Conservation (phyloP, 2,329 filamentous ascomycete species). For the Trichophyton rubrum region DNA sequence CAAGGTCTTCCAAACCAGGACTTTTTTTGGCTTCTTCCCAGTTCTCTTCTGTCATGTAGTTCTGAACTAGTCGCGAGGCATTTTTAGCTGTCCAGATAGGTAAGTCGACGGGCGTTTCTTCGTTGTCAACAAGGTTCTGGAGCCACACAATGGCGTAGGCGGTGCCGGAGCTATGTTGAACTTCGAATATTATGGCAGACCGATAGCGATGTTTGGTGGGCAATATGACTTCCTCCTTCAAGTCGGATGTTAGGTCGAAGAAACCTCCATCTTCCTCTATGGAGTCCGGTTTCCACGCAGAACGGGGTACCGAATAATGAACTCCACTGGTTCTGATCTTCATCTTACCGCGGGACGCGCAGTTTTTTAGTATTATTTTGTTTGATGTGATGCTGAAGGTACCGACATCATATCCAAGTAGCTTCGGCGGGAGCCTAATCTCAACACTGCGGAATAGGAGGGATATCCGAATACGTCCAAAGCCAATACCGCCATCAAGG, state of each 20-base stretch:
- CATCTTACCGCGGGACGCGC: conserved; percentile 53
- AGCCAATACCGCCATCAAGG: conserved; percentile 87
- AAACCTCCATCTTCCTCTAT: conserved; percentile 45
- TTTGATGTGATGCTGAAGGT: conserved; percentile 79
- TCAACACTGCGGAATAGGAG: conserved; percentile 83
- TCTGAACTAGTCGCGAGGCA: conserved; percentile 66
- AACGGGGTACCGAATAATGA: conserved; percentile 54
- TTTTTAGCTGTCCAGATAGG: conserved; percentile 80
- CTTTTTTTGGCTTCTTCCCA: conserved; percentile 42
- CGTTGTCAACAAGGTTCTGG: conserved; percentile 68
- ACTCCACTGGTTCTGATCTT: conserved; percentile 75
- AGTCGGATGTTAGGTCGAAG: conserved; percentile 44
- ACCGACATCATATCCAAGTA: conserved; percentile 89
- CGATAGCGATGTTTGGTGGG: conserved; percentile 86
- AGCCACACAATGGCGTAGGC: conserved; percentile 78
- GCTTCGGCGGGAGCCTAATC: conserved; percentile 66
- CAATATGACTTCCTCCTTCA: conserved; percentile 51
- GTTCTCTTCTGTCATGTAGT: conserved; percentile 78
- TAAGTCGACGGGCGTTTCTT: conserved; percentile 66
- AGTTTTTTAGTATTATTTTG: conserved; percentile 52
- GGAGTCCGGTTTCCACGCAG: conserved; percentile 44
- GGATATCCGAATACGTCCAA: conserved; percentile 77
- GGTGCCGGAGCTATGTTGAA: conserved; percentile 61
- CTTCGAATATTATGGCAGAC: conserved; percentile 79
- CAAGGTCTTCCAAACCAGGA: conserved; percentile 61